Percentiles rank a stretch among this genome's conserved stretches.
Evolutionary conservation across 176 grass and related monocot genomes (phyloP).

Genomic region (Cenchrus purpureus): DNA sequence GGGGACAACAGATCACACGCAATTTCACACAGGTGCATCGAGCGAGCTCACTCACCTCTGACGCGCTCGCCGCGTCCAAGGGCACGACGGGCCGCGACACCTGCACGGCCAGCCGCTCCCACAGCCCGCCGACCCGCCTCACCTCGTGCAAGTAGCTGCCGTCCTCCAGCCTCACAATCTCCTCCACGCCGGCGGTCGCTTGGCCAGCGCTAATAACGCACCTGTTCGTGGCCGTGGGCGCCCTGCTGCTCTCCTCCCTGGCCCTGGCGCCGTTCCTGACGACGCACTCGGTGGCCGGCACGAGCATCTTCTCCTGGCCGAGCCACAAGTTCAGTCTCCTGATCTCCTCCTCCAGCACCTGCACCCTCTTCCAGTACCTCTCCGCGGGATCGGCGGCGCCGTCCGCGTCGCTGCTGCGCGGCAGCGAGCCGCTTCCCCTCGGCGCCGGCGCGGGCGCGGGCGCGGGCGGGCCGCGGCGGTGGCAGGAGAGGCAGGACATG

Average conservation of each 20-base stretch:
- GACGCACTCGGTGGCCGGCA: not conserved
- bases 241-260: not conserved
- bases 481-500: conserved; percentile 44
- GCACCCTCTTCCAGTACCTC: conserved; percentile 38
- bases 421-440: not conserved
- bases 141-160: conserved; percentile 62
- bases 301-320: not conserved
- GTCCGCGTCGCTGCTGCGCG: not conserved
- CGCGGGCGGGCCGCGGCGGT: conserved; percentile 4
- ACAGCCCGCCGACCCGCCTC: conserved; percentile 40
- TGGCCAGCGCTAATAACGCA: not conserved
- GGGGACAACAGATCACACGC: not conserved
- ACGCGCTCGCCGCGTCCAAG: conserved; percentile 39
- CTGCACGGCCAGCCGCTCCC: conserved; percentile 64
- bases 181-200: not conserved
- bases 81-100: conserved; percentile 50
- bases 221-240: not conserved
- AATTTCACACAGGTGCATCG: not conserved
- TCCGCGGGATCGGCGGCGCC: not conserved
- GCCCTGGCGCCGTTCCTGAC: not conserved
- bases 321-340: conserved; percentile 31
- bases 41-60: conserved; percentile 41
- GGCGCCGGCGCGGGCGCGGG: not conserved
- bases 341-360: conserved; percentile 55
- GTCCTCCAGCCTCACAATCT: conserved; percentile 45